These are phyloP conservation scores for Stellera chamaejasme DNA, from an alignment of 345 rosid species.

Conservation along the genomic window DNA sequence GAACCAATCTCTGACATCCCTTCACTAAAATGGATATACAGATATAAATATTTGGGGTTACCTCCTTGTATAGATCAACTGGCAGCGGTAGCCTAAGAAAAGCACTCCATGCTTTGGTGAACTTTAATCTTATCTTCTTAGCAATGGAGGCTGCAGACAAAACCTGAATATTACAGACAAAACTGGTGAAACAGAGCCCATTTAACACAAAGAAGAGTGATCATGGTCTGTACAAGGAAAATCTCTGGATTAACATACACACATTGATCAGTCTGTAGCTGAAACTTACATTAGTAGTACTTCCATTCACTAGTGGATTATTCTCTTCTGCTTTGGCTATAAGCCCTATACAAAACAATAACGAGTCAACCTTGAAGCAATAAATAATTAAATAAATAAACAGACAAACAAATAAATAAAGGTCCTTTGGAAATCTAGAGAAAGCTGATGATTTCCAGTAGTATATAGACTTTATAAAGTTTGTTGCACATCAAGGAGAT, in stretches of 20 bases:
- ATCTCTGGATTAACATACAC: no score
- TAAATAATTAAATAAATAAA: background rate
- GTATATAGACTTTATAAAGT: no score
- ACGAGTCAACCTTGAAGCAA: background rate
- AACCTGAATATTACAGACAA: slow-evolving; percentile 27
- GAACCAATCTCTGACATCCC: background rate
- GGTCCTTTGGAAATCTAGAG: no score
- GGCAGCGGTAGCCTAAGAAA: slow-evolving; percentile 88
- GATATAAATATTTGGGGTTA: slow-evolving; percentile 12
- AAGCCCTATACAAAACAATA: slow-evolving; percentile 16
- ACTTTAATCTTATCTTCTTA: slow-evolving; percentile 82
- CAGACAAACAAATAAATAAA: no score
- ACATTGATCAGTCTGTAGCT: background rate
- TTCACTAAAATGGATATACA: background rate
- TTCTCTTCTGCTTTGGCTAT: slow-evolving; percentile 23
- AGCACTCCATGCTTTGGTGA: slow-evolving; percentile 86
- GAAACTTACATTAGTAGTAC: slow-evolving; percentile 35
- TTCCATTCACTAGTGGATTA: slow-evolving; percentile 26
- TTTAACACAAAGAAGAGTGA: no score
- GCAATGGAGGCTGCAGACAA: slow-evolving; percentile 44
- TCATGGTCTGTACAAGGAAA: no score
- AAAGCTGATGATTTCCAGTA: no score
- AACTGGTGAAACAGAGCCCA: no score
- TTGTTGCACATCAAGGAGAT: no score
- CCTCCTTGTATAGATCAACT: slow-evolving; percentile 87